Evolutionary conservation across 352 stramenopile species (phyloP).

Genomic region (Phytophthora parvispora): DNA sequence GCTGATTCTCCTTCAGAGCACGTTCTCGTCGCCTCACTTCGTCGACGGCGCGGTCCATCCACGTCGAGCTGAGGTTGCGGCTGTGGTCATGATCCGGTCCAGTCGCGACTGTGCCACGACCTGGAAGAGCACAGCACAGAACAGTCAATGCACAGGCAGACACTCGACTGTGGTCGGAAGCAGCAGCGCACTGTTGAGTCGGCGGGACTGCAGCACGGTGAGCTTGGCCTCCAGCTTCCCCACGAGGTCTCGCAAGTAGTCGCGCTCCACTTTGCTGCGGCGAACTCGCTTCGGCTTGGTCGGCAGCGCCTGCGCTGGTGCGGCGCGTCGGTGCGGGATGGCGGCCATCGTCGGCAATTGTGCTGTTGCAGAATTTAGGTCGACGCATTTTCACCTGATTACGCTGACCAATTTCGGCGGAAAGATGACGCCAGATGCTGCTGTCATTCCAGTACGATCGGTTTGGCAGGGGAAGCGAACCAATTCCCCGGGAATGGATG

Average conservation of each 20-base stretch:
- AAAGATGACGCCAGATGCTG: neutral
- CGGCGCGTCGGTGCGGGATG: too few species aligned
- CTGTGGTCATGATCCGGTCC: neutral
- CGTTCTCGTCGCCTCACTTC: neutral
- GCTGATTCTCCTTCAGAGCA: neutral
- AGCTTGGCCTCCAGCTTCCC: neutral
- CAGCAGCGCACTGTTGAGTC: neutral
- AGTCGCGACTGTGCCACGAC: neutral
- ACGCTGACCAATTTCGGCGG: neutral
- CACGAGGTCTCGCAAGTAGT: neutral
- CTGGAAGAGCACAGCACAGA: too few species aligned
- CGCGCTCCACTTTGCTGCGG: neutral
- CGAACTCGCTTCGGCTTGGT: neutral
- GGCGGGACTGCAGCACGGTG: neutral
- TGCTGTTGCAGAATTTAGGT: neutral
- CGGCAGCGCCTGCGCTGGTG: neutral
- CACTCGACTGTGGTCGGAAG: neutral
- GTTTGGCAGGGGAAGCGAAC: neutral
- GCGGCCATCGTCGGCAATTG: neutral
- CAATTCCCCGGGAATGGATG: too few species aligned
- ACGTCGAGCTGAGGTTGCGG: neutral
- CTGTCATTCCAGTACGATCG: neutral
- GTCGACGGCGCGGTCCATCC: neutral
- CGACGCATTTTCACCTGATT: neutral
- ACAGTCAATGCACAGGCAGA: too few species aligned